phyloP scores from a whole-genome alignment of 208 protist species.

The Strigomonas oncopelti region DNA sequence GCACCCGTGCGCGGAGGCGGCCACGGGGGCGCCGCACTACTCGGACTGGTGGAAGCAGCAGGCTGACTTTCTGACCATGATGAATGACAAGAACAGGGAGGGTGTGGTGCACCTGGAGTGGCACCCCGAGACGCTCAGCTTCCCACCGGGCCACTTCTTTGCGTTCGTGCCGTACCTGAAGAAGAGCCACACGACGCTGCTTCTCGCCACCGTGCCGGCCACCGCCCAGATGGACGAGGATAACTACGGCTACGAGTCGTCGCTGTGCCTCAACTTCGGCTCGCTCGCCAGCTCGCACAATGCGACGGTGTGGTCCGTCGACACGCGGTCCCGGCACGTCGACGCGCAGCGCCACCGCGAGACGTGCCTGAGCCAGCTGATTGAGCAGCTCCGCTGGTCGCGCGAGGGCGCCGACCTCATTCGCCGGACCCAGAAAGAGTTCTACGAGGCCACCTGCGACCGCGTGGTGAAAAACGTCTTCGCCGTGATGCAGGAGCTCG shows the following conservation, averaged over 20 bases:
- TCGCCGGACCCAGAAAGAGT: slow-evolving; percentile 53
- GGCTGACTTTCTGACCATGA: slow-evolving; percentile 13
- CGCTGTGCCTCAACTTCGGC: background rate
- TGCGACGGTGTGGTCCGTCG: slow-evolving; percentile 26
- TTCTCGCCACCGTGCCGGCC: slow-evolving; percentile 14
- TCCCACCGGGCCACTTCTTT: slow-evolving; percentile 50
- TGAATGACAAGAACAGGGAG: slow-evolving; percentile 8
- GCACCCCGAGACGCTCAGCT: slow-evolving; percentile 54
- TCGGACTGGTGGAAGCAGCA: slow-evolving; percentile 51
- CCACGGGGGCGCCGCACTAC: slow-evolving; percentile 43
- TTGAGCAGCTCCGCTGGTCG: slow-evolving; percentile 50
- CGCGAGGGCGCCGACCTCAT: slow-evolving; percentile 46
- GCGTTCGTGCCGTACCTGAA: slow-evolving; percentile 41
- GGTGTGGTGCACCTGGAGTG: slow-evolving; percentile 36
- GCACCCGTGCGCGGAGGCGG: slow-evolving; percentile 55
- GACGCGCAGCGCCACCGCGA: slow-evolving; percentile 30
- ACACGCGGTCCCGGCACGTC: slow-evolving; percentile 39
- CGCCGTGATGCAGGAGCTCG: slow-evolving; percentile 40
- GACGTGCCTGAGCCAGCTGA: slow-evolving; percentile 30
- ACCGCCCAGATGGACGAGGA: background rate
- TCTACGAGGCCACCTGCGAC: slow-evolving; percentile 49
- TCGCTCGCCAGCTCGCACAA: background rate
- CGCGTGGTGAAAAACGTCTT: slow-evolving; percentile 28
- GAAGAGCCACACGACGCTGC: slow-evolving; percentile 26
- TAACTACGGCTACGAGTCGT: background rate